Conservation (phyloP, 169 alveolate species). For the Cryptosporidium ryanae region DNA sequence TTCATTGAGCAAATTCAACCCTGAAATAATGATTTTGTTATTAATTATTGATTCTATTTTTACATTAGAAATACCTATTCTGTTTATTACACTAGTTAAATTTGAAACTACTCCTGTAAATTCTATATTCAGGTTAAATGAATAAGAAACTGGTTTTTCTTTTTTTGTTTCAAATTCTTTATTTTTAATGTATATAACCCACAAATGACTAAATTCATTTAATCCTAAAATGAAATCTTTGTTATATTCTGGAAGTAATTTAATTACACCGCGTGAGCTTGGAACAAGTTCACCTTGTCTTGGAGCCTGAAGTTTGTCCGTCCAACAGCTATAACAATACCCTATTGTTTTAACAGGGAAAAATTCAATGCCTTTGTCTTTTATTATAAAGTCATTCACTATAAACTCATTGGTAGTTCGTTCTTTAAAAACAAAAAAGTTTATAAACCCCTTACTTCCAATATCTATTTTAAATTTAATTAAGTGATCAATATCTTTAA, state of each 20-base stretch:
- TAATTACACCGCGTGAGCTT: constrained; percentile 78
- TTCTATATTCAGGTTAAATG: constrained; percentile 53
- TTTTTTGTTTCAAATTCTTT: constrained; percentile 33
- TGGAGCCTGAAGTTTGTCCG: constrained; percentile 83
- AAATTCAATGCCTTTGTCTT: background rate
- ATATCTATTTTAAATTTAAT: constrained; percentile 21
- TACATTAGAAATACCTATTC: constrained; percentile 85
- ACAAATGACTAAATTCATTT: constrained; percentile 82
- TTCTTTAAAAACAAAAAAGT: constrained; percentile 17
- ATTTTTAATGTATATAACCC: constrained; percentile 85
- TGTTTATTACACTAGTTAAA: constrained; percentile 85
- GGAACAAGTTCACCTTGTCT: constrained; percentile 76
- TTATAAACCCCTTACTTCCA: constrained; percentile 39
- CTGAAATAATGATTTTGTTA: constrained; percentile 81
- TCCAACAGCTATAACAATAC: constrained; percentile 76
- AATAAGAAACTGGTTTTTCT: background rate
- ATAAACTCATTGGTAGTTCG: background rate
- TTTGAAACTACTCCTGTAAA: constrained; percentile 86
- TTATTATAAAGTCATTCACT: constrained; percentile 3
- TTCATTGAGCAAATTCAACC: constrained; percentile 84
- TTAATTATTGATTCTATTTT: constrained; percentile 81
- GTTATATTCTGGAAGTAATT: constrained; percentile 75
- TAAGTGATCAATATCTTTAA: background rate
- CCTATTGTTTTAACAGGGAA: constrained; percentile 76
- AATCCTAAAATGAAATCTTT: constrained; percentile 83